Percentiles rank a stretch among this genome's conserved stretches.
Conservation (phyloP, 768 basidiomycete species). For the Mycena latifolia region DNA sequence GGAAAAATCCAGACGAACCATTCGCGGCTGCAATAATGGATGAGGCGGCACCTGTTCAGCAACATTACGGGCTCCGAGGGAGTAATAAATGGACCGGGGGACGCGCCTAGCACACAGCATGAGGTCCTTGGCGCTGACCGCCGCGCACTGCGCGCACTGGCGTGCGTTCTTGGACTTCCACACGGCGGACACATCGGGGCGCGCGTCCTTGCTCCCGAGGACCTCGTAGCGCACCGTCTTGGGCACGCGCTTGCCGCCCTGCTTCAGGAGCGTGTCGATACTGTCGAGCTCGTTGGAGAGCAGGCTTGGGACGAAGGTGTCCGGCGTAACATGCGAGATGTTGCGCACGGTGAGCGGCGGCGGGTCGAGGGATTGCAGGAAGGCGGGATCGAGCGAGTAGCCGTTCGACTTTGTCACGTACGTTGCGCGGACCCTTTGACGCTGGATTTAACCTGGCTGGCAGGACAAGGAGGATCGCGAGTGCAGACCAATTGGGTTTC, state of each 20-base stretch:
- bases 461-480: too few species aligned
- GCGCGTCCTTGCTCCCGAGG: conserved; percentile 34
- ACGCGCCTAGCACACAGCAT: conserved; percentile 20
- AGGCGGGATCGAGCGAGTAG: conserved; percentile 26
- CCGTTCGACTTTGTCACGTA: conserved; percentile 39
- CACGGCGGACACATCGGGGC: conserved; percentile 30
- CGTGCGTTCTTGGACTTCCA: conserved; percentile 38
- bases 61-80: conserved; percentile 20
- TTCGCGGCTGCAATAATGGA: conserved; percentile 39
- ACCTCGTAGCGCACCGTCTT: conserved; percentile 35
- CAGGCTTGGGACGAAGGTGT: conserved; percentile 42
- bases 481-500: conserved; percentile 27
- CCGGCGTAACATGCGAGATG: conserved; percentile 39
- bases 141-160: conserved; percentile 39
- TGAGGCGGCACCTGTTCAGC: conserved; percentile 28
- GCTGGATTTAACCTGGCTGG: not conserved
- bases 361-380: conserved; percentile 23
- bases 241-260: conserved; percentile 20
- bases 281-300: conserved; percentile 42
- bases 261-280: conserved; percentile 42
- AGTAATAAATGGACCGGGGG: not conserved
- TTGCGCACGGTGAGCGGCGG: conserved; percentile 10
- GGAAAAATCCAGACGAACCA: conserved; percentile 35
- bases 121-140: conserved; percentile 24
- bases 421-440: conserved; percentile 38